Evolutionary conservation across 2,329 filamentous ascomycete species (phyloP), one percentile per base, ranked within the genome.

Genomic region (Xylariaceae sp.): DNA sequence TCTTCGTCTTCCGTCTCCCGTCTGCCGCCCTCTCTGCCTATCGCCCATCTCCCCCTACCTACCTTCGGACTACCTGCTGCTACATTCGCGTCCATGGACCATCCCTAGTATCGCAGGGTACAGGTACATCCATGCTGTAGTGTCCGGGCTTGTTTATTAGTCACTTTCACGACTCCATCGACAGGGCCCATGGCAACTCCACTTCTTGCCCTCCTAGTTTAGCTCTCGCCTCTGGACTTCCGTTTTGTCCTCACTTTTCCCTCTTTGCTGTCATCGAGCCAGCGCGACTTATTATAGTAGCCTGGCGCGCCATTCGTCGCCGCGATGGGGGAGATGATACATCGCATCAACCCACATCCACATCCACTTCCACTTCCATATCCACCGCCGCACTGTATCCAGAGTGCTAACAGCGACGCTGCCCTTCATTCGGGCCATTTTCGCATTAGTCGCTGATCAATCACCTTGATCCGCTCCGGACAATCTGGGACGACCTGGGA

Each of bases 381-480:
- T 30, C 23, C 56, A 57, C 57, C 50, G 47, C 44, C 47, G 35
- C 49, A 51, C 49, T 17, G 60, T 34, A 35, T 57, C 45, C 49
- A 23, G 60, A 23, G 23, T 57, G 57, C 60, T 55, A 62, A 57
- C 47, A 47, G 52, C 55, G 50, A 55, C 53, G 42, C 49, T 47
- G 37, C 10, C 42, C 50, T 57, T 55, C 42, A 45, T 58, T 49
- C 53, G 55, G 57, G 57, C 37, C 49, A 30, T 55, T 57, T 44
- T 60, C 42, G 39, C 47, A 52, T 55, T 55, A 59, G 44, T 35
- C 60, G 56, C 62, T 64, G 57, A 64, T 62, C 53, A 48, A 45
- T 10, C 37, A 42, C 56, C 50, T 45, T 56, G 53, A 23, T 56
- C 54, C 44, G 45, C 47, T 58, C 37, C 60, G 62, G 60, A 51